Evolutionary conservation across 768 basidiomycete species (phyloP).

Genomic region (Gloeopeniophorella convolvens): DNA sequence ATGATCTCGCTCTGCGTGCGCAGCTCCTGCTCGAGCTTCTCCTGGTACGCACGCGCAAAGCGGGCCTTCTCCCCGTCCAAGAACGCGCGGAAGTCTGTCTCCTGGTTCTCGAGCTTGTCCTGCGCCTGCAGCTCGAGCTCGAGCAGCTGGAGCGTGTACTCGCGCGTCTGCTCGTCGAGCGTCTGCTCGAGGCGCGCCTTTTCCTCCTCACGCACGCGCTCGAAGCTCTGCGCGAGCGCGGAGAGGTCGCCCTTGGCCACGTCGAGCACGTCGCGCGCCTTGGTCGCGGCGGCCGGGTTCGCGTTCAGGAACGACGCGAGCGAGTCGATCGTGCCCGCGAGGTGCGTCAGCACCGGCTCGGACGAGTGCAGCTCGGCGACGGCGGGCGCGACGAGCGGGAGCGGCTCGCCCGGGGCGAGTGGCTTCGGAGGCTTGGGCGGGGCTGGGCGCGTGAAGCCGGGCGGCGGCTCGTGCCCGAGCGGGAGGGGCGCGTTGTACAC

Average conservation of each 20-base stretch:
- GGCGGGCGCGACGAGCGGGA: constrained; percentile 78
- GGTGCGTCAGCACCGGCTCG: constrained; percentile 90
- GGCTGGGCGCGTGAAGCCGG: constrained; percentile 67
- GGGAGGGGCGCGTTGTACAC: constrained; percentile 73
- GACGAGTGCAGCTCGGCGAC: constrained; percentile 64
- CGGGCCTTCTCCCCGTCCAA: constrained; percentile 72
- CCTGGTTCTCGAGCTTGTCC: constrained; percentile 78
- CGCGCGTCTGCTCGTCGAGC: constrained; percentile 77
- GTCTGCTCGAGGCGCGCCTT: constrained; percentile 52
- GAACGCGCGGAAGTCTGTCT: constrained; percentile 76
- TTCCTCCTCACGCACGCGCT: constrained; percentile 76
- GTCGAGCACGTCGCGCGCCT: constrained; percentile 71
- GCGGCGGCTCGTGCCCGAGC: constrained; percentile 91
- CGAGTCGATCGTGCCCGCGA: constrained; percentile 88
- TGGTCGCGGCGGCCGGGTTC: constrained; percentile 58
- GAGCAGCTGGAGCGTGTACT: constrained; percentile 75
- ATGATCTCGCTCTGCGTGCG: constrained; percentile 86
- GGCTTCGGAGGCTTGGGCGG: constrained; percentile 38
- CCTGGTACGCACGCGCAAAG: constrained; percentile 73
- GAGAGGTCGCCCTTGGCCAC: constrained; percentile 78
- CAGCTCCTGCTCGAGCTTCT: constrained; percentile 81
- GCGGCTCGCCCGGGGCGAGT: constrained; percentile 32
- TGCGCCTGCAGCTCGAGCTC: constrained; percentile 82
- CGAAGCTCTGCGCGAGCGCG: constrained; percentile 67
- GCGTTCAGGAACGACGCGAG: constrained; percentile 78